phyloP scores from a whole-genome alignment of 2,329 filamentous ascomycete species.

The Fusarium udum region DNA sequence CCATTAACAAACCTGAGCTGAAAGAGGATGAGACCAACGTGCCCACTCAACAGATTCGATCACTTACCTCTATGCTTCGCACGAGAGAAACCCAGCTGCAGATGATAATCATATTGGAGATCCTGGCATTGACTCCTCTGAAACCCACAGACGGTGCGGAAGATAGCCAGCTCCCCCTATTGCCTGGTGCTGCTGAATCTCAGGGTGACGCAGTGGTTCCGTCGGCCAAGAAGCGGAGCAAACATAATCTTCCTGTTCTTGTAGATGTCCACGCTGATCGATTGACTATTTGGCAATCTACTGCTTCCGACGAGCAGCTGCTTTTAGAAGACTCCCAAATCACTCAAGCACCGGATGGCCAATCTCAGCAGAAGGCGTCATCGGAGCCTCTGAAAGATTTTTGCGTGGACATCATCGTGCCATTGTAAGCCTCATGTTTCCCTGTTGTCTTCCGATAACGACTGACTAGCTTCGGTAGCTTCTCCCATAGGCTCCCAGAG shows the following conservation, averaged over 20 bases:
- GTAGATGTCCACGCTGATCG: conserved; percentile 80
- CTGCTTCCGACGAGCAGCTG: conserved; percentile 68
- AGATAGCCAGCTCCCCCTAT: conserved; percentile 58
- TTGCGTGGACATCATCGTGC: conserved; percentile 81
- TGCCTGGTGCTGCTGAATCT: conserved; percentile 51
- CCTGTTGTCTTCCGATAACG: neutral
- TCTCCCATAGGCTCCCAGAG: conserved; percentile 78
- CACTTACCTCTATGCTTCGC: conserved; percentile 71
- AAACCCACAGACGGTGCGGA: conserved; percentile 52
- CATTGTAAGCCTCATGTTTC: conserved; percentile 68
- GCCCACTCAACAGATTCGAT: conserved; percentile 64
- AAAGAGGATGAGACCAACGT: conserved; percentile 60
- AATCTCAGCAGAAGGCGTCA: conserved; percentile 53
- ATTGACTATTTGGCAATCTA: conserved; percentile 85
- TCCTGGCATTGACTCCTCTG: conserved; percentile 73
- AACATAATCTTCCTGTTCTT: conserved; percentile 71
- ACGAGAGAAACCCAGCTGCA: conserved; percentile 83
- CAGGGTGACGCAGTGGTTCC: conserved; percentile 44
- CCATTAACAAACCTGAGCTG: conserved; percentile 60
- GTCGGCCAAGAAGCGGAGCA: conserved; percentile 64
- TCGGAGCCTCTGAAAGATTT: conserved; percentile 77
- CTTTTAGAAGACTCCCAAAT: conserved; percentile 60
- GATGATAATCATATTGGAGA: conserved; percentile 81
- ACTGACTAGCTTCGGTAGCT: conserved; percentile 64
- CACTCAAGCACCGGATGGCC: conserved; percentile 46